Conservation (phyloP, 2,329 filamentous ascomycete species). For the Cercospora brassicicola region DNA sequence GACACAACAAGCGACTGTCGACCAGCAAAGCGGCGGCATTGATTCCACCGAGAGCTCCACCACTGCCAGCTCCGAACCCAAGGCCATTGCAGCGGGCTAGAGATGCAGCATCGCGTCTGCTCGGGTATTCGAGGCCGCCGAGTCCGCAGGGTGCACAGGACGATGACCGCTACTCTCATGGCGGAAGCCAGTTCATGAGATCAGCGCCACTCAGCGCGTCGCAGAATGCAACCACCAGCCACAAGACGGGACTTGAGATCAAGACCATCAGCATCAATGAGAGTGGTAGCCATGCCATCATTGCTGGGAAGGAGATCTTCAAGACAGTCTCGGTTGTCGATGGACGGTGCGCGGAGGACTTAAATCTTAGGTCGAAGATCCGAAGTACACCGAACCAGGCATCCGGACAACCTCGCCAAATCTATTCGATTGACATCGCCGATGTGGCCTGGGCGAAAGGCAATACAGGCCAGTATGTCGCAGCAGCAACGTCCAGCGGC, state of each 20-base stretch:
- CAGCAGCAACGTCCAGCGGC: slow-evolving; percentile 64
- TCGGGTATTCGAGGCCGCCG: slow-evolving; percentile 34
- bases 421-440: slow-evolving; percentile 58
- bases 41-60: slow-evolving; percentile 23
- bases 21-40: slow-evolving; percentile 4
- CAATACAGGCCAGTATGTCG: slow-evolving; percentile 60
- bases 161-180: slow-evolving; percentile 27
- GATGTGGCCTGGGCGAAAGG: slow-evolving; percentile 69
- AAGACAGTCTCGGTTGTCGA: slow-evolving; percentile 61
- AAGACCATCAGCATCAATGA: slow-evolving; percentile 64
- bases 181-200: slow-evolving; percentile 27
- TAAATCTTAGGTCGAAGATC: slow-evolving; percentile 63
- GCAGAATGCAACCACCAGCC: slow-evolving; percentile 58
- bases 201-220: slow-evolving; percentile 33
- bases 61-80: slow-evolving; percentile 26
- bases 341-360: slow-evolving; percentile 60
- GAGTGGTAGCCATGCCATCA: slow-evolving; percentile 61
- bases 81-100: slow-evolving; percentile 36
- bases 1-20: slow-evolving; percentile 4
- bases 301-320: slow-evolving; percentile 65
- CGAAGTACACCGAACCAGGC: slow-evolving; percentile 58
- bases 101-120: slow-evolving; percentile 37
- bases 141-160: slow-evolving; percentile 28
- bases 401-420: slow-evolving; percentile 47
- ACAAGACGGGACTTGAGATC: slow-evolving; percentile 65